Evolutionary conservation across 306 rosid species (phyloP).

Genomic region (Cajanus cajan): DNA sequence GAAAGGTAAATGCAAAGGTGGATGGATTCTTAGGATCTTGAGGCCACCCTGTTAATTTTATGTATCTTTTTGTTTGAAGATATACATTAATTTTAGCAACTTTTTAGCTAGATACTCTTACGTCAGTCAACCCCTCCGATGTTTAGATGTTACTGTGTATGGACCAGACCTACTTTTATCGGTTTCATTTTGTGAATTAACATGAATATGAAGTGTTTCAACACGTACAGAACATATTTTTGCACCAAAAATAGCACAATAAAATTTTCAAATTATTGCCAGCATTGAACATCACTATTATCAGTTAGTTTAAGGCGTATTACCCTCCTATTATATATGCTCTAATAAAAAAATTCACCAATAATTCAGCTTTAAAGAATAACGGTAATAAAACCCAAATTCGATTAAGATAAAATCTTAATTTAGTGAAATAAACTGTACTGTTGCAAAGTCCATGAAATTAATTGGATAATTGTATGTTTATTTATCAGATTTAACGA

Average conservation of each 20-base stretch:
- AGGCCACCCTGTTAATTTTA: neutral
- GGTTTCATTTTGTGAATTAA: neutral
- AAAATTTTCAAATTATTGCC: neutral
- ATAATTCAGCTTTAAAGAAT: too few relatives aligned
- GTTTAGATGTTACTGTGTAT: neutral
- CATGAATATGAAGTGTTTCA: neutral
- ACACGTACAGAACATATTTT: neutral
- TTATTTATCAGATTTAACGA: too few relatives aligned
- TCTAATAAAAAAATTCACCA: too few relatives aligned
- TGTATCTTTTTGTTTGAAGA: neutral
- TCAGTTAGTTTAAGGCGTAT: too few relatives aligned
- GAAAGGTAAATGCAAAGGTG: slow-evolving; percentile 33
- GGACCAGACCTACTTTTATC: neutral
- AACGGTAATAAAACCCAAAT: too few relatives aligned
- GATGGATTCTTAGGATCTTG: slow-evolving; percentile 36
- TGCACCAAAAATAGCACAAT: neutral
- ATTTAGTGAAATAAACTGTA: too few relatives aligned
- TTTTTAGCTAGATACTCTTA: neutral
- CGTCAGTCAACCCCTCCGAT: neutral
- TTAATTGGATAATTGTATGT: too few relatives aligned
- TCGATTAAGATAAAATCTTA: too few relatives aligned
- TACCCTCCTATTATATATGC: too few relatives aligned
- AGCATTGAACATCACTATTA: too few relatives aligned
- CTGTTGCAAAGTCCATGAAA: too few relatives aligned
- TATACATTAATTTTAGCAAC: neutral